Evolutionary conservation across 108 stramenopile species (phyloP).

Genomic region (Phaeodactylum tricornutum): DNA sequence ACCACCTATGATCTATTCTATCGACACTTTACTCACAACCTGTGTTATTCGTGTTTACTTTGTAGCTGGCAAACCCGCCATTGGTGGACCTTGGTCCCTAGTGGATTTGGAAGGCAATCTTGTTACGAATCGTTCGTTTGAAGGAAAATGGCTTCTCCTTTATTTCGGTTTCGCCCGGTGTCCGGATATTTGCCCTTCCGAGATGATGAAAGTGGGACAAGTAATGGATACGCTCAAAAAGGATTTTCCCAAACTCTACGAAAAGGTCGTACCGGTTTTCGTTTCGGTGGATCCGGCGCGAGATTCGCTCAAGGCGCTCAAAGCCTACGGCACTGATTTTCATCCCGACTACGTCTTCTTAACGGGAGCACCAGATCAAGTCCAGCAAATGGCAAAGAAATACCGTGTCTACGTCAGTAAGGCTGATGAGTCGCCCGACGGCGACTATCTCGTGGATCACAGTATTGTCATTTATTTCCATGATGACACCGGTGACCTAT

Average conservation of each 20-base stretch:
- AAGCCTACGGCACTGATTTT: slow-evolving; percentile 91
- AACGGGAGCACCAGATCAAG: slow-evolving; percentile 92
- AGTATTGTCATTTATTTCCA: slow-evolving; percentile 98
- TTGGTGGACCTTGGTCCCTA: slow-evolving; percentile 84
- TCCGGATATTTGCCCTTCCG: slow-evolving; percentile 99
- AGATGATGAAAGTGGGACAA: slow-evolving; percentile 95
- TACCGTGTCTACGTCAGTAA: slow-evolving; percentile 96
- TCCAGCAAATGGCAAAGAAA: slow-evolving; percentile 91
- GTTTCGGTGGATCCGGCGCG: slow-evolving; percentile 96
- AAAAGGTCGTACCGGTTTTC: slow-evolving; percentile 86
- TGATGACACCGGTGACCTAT: slow-evolving; percentile 90
- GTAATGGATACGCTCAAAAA: slow-evolving; percentile 86
- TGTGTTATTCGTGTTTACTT: slow-evolving; percentile 1
- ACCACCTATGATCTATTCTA: too few species aligned
- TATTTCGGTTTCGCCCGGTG: slow-evolving; percentile 99
- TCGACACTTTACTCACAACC: background rate
- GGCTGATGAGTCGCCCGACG: slow-evolving; percentile 92
- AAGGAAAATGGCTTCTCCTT: slow-evolving; percentile 86
- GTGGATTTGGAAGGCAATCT: slow-evolving; percentile 80
- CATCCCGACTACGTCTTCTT: slow-evolving; percentile 84
- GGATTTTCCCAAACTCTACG: slow-evolving; percentile 49
- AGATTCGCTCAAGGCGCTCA: slow-evolving; percentile 90
- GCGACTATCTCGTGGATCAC: slow-evolving; percentile 99
- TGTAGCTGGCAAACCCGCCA: slow-evolving; percentile 82
- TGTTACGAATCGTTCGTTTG: slow-evolving; percentile 70